Evolutionary conservation across 1,139 yeast species (phyloP).

Genomic region (Geotrichum cucujoidarum): DNA sequence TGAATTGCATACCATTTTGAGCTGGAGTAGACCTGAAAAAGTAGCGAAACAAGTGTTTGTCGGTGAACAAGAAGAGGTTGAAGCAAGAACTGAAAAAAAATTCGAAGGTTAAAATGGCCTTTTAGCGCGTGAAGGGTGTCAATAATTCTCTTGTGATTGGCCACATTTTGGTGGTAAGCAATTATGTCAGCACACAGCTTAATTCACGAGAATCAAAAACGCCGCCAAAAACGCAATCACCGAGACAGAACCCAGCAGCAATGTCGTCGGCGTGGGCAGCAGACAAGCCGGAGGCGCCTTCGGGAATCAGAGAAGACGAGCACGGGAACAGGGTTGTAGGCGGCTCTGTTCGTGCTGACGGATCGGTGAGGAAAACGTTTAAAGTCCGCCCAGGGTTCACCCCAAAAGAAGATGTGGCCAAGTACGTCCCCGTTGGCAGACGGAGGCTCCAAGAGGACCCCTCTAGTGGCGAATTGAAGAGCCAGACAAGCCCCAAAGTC

Average conservation of each 20-base stretch:
- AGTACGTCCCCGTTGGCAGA: conserved; percentile 31
- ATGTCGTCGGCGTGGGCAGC: not conserved
- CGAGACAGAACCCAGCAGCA: not conserved
- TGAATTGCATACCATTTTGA: conserved; percentile 9
- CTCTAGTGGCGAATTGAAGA: not conserved
- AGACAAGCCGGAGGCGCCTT: not conserved
- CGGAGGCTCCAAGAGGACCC: conserved; percentile 12
- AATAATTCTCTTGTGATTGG: conserved; percentile 15
- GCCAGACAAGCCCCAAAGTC: conserved; percentile 5
- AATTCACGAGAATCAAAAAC: not conserved
- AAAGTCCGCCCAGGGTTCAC: conserved; percentile 40
- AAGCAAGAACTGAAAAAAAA: conserved; percentile 3
- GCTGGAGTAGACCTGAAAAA: not conserved
- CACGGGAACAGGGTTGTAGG: conserved; percentile 31
- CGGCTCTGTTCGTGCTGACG: conserved; percentile 39
- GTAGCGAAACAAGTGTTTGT: not conserved
- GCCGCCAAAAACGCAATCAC: not conserved
- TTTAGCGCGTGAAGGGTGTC: not conserved
- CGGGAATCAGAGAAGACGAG: conserved; percentile 18
- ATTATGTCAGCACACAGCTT: not conserved
- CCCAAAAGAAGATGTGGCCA: conserved; percentile 38
- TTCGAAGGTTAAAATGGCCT: not conserved
- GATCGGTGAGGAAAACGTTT: conserved; percentile 36
- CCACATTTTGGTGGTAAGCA: not conserved
- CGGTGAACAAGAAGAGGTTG: too few species aligned